These are phyloP conservation scores for Zostera marina DNA, from an alignment of 116 monocot genomes.

Conservation along the genomic window DNA sequence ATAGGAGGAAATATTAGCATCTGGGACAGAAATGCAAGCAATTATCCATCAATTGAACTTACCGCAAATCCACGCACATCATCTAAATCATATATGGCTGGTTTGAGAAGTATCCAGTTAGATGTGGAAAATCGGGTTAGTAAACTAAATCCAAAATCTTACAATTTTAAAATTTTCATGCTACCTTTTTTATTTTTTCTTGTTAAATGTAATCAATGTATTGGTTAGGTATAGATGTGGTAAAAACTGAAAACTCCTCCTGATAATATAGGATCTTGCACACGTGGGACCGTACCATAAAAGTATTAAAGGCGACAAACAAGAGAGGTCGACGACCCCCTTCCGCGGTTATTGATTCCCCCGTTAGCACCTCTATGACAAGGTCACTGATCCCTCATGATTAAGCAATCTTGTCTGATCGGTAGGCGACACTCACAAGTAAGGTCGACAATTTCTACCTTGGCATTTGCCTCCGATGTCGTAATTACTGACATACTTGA, in stretches of 20 bases:
- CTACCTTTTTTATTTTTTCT: not conserved
- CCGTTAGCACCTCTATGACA: no score
- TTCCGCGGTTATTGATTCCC: no score
- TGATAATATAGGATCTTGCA: no score
- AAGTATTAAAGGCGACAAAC: no score
- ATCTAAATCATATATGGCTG: slow-evolving; percentile 57
- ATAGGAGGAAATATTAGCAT: slow-evolving; percentile 55
- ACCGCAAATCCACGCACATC: slow-evolving; percentile 20
- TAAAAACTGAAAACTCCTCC: not conserved
- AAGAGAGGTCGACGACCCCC: no score
- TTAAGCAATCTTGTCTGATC: no score
- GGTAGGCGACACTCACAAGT: no score
- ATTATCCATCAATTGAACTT: slow-evolving; percentile 42
- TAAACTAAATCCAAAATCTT: not conserved
- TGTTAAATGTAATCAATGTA: not conserved
- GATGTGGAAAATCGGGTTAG: slow-evolving; percentile 63
- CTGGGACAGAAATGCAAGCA: slow-evolving; percentile 63
- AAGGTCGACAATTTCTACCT: no score
- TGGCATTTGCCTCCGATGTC: no score
- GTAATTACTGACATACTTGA: no score
- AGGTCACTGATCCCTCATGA: no score
- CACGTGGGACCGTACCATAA: no score
- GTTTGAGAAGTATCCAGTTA: slow-evolving; percentile 60
- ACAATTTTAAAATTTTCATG: not conserved
- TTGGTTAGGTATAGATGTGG: not conserved